Evolutionary conservation across 805 yeast genomes (phyloP), one percentile per base, ranked within the genome.

Genomic region (Debaryomyces maramus): DNA sequence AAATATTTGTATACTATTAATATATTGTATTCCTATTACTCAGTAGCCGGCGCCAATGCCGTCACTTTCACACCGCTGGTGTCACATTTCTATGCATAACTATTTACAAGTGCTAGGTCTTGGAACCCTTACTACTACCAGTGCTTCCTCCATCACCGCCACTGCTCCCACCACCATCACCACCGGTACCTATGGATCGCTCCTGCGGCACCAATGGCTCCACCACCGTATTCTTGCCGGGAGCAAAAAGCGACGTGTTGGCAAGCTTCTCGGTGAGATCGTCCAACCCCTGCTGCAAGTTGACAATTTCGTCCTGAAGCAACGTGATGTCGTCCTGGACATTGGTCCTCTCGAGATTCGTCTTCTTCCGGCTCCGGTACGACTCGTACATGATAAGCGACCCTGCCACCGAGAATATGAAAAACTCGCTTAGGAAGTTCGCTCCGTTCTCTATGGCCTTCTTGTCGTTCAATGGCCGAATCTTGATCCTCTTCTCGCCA

Each of bases 361-460:
- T 87, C 61, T 84, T 85, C 52, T 75, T 73, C 29, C 87, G 68
- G 33, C 85, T 78, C 50, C 91, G 72, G 51, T 75, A 70, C 19
- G 86, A 75, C 56, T 88, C 96, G 55, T 75, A 86, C 9, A 88
- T 53, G 8, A 88, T 80, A 39, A 85, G 71, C 1, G 83, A 73
- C 4, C 95, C 93, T 1, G 93, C 95, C 17, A 88, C 91, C 19
- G 83, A 67, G 48, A 88, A 88, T 14, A 88, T 80, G 53, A 88
- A 83, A 22, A 81, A 58, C 57, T 88, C 96, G 32, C 91, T 83
- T 9, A 88, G 63, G 55, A 87, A 79, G 41, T 75, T 83, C 32
- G 95, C 93, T 1, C 95, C 96, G 43, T 73, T 79, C 43, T 88
- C 93, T 31, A 88, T 76, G 26, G 96, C 96, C 53, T 80, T 82